Evolutionary conservation across 305 asterid genomes (phyloP), one percentile per base, ranked within the genome.

Genomic region (Coffea humblotiana): DNA sequence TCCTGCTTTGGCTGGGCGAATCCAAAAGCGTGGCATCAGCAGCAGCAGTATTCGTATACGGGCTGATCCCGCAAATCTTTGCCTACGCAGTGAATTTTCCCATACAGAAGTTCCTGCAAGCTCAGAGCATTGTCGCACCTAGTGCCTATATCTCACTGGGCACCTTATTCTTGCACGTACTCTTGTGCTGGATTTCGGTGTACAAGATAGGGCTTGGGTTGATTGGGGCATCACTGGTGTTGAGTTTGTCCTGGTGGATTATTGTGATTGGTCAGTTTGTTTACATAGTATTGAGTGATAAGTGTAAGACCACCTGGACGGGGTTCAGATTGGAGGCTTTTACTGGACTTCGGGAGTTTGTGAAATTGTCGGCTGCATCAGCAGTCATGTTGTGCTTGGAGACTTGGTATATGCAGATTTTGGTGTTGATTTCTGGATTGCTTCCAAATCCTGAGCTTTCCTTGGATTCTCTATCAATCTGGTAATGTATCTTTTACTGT

Each of bases 321-420:
- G 98, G 98, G 45, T 89, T 94, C 48, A 83, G 54, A 47, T 82
- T 83, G 90, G 92, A 90, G 88, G 97, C 98, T 10, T 84, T 94
- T 27, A 69, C 71, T 2, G 97, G 97, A 2, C 80, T 94, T 0
- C 87, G 96, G 94, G 92, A 86, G 56, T 94, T 94, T 37, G 92
- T 92, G 32, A 94, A 89, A 35, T 78, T 94, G 58, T 94, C 98
- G 1, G 86, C 92, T 3, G 94, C 92, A 0, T 92, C 98, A 16
- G 98, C 97, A 27, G 96, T 92, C 71, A 94, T 94, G 97, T 83
- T 94, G 81, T 94, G 98, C 84, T 87, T 94, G 87, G 98, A 94
- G 81, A 88, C 90, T 29, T 94, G 98, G 98, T 94, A 94, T 87
- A 90, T 91, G 58, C 98, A 94, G 86, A 88, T 86, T 40, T 86